Evolutionary conservation across 371 early-diverging fungal genomes (phyloP).

Genomic region (Smittium mucronatum): DNA sequence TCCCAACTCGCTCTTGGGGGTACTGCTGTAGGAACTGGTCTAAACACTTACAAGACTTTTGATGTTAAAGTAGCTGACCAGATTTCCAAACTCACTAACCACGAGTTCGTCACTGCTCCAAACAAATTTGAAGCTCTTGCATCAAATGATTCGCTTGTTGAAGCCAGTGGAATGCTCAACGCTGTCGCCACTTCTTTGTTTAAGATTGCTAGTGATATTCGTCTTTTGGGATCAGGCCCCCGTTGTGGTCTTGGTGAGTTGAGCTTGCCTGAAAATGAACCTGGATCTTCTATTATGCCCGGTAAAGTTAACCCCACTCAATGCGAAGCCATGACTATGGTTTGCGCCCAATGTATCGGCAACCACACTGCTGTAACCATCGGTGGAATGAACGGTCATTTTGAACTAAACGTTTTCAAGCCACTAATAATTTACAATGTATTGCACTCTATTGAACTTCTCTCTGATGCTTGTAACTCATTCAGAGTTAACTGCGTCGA

Average conservation of each 20-base stretch:
- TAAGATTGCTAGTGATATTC: conserved; percentile 96
- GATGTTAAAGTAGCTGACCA: conserved; percentile 70
- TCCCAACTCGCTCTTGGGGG: conserved; percentile 88
- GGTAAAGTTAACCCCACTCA: conserved; percentile 97
- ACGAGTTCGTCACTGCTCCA: conserved; percentile 81
- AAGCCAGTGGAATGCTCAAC: conserved; percentile 84
- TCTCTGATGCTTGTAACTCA: conserved; percentile 70
- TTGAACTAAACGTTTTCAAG: conserved; percentile 96
- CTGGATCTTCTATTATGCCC: conserved; percentile 96
- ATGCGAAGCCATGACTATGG: conserved; percentile 97
- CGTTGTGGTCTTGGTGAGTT: conserved; percentile 94
- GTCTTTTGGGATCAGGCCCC: conserved; percentile 88
- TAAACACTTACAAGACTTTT: conserved; percentile 84
- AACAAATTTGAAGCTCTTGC: conserved; percentile 98
- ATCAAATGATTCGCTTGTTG: conserved; percentile 92
- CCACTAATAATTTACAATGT: conserved; percentile 91
- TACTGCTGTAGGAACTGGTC: conserved; percentile 92
- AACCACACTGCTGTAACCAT: conserved; percentile 82
- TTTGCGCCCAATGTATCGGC: conserved; percentile 93
- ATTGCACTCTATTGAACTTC: conserved; percentile 71
- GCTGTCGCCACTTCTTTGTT: conserved; percentile 84
- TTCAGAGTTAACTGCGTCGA: conserved; percentile 85
- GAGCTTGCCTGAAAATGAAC: conserved; percentile 88
- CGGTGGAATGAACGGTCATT: conserved; percentile 89
- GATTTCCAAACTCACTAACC: conserved; percentile 60